These are phyloP conservation scores for Ustilago shanxiensis DNA, from an alignment of 1,284 basidiomycete species.

Conservation along the genomic window DNA sequence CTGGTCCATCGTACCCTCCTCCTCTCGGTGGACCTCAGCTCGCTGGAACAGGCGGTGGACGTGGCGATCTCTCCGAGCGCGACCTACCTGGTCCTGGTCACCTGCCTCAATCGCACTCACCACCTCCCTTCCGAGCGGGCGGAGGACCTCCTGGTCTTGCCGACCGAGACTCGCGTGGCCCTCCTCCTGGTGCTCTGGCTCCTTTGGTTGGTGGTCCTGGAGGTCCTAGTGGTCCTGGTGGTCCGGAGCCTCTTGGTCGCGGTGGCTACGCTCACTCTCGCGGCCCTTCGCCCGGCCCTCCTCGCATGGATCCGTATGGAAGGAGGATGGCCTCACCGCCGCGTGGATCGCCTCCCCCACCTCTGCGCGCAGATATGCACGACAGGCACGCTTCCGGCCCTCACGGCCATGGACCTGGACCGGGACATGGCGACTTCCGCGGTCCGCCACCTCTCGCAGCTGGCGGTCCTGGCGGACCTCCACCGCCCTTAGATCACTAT, in stretches of 20 bases:
- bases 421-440: conserved; percentile 40
- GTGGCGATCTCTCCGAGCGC: conserved; percentile 40
- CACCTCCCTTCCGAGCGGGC: conserved; percentile 52
- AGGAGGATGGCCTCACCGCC: conserved; percentile 49
- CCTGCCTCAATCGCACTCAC: conserved; percentile 49
- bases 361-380: conserved; percentile 34
- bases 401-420: conserved; percentile 22
- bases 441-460: conserved; percentile 34
- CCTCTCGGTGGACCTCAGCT: conserved; percentile 52
- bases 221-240: conserved; percentile 35
- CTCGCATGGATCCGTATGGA: conserved; percentile 43
- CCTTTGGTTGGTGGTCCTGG: conserved; percentile 42
- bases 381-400: conserved; percentile 27
- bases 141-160: conserved; percentile 52
- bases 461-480: conserved; percentile 35
- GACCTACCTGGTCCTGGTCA: conserved; percentile 58
- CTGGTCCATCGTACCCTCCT: conserved; percentile 36
- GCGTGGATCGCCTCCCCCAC: conserved; percentile 44
- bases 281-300: conserved; percentile 47
- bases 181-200: conserved; percentile 43
- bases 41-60: conserved; percentile 36
- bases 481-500: conserved; percentile 48
- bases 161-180: conserved; percentile 50
- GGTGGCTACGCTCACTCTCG: conserved; percentile 48
- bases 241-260: conserved; percentile 26